Conservation (phyloP, 345 rosid genomes). For the Hirschfeldia incana region DNA sequence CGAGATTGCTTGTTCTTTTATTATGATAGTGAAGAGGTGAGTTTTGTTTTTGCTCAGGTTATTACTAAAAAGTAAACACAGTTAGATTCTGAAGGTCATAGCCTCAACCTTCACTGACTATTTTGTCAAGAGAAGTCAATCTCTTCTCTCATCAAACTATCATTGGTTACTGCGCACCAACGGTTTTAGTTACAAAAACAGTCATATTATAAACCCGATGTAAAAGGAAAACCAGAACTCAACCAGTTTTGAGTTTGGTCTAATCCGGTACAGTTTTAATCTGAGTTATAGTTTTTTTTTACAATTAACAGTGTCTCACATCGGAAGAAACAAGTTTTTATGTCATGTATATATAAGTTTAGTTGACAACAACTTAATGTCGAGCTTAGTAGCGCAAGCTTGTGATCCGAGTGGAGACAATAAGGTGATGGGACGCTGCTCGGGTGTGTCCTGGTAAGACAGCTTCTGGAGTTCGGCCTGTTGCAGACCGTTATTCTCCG, state of each 20-base stretch:
- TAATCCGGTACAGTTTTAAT: neutral
- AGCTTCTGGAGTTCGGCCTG: neutral
- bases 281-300: too few relatives aligned
- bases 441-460: neutral
- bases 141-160: neutral
- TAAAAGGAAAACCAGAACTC: neutral
- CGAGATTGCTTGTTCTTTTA: too few relatives aligned
- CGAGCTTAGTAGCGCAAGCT: neutral
- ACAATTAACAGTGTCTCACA: neutral
- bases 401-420: neutral
- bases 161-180: neutral
- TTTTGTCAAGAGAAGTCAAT: neutral
- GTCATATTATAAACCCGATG: neutral
- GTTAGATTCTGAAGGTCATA: too few relatives aligned
- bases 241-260: neutral
- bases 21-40: too few relatives aligned
- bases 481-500: too few relatives aligned
- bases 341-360: neutral
- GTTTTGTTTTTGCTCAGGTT: too few relatives aligned
- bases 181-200: too few relatives aligned
- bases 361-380: neutral
- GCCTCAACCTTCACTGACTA: too few relatives aligned
- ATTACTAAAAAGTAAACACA: too few relatives aligned
- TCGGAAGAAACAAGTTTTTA: neutral
- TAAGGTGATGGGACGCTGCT: neutral